phyloP scores from a whole-genome alignment of 768 basidiomycete genomes.

The Russula olivacea region DNA sequence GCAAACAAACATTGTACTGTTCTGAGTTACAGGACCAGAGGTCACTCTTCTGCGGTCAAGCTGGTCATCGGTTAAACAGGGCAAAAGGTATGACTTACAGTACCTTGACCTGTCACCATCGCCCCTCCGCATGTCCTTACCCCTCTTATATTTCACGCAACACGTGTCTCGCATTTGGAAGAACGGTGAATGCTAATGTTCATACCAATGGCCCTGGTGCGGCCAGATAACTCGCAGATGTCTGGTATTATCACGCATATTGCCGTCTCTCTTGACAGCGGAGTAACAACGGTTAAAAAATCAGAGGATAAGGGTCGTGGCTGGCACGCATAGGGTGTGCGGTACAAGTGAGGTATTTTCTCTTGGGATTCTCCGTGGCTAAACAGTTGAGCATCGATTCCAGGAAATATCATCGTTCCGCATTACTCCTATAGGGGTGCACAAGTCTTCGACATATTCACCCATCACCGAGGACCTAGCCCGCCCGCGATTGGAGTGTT shows the following conservation, averaged over 20 bases:
- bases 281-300: neutral
- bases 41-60: neutral
- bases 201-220: neutral
- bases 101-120: neutral
- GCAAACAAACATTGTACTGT: neutral
- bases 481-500: no score
- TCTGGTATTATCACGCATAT: neutral
- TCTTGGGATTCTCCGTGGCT: no score
- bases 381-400: no score
- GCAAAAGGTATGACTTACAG: neutral
- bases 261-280: neutral
- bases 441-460: neutral
- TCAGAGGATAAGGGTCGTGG: neutral
- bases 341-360: no score
- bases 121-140: neutral
- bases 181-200: neutral
- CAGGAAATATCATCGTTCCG: neutral
- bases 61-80: no score
- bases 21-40: neutral
- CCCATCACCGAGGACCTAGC: no score
- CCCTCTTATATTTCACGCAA: neutral
- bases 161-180: neutral
- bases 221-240: neutral
- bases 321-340: neutral
- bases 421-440: neutral